Conservation (phyloP, 768 basidiomycete species). For the Lentinula sp. region DNA sequence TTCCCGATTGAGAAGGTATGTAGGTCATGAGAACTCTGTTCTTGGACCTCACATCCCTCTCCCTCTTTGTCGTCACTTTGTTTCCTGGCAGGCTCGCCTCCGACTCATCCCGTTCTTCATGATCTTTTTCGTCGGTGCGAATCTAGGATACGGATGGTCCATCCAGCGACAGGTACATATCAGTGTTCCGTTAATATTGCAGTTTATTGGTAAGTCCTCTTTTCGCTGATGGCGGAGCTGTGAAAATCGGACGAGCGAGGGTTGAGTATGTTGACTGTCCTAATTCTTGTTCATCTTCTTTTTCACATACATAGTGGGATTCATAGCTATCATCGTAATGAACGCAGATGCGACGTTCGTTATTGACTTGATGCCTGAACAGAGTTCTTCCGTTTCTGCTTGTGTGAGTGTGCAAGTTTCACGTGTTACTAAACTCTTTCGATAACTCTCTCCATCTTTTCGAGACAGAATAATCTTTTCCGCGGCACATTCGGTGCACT, state of each 20-base stretch:
- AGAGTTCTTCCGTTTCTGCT: constrained; percentile 64
- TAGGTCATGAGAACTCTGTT: background rate
- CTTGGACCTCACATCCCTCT: constrained; percentile 7
- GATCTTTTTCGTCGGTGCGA: constrained; percentile 23
- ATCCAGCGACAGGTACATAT: constrained; percentile 30
- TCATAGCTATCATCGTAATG: constrained; percentile 38
- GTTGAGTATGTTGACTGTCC: too few relatives aligned
- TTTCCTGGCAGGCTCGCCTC: constrained; percentile 23
- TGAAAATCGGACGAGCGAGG: too few relatives aligned
- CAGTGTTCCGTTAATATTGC: constrained; percentile 33
- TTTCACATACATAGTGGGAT: constrained; percentile 50
- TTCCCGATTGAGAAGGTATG: constrained; percentile 35
- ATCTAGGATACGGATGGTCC: constrained; percentile 41
- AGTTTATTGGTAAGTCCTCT: constrained; percentile 10
- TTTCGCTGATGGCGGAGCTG: too few relatives aligned
- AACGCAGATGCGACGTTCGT: constrained; percentile 57
- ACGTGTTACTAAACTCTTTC: too few relatives aligned
- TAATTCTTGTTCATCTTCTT: background rate
- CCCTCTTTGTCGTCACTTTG: constrained; percentile 10
- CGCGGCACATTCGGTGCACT: background rate
- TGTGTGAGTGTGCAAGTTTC: constrained; percentile 50
- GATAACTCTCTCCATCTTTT: too few relatives aligned
- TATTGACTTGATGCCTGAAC: constrained; percentile 56
- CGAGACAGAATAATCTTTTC: constrained; percentile 4
- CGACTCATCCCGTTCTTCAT: constrained; percentile 25